Evolutionary conservation across 2,329 filamentous ascomycete genomes (phyloP).

Genomic region (Phyllosticta citribraziliensis): DNA sequence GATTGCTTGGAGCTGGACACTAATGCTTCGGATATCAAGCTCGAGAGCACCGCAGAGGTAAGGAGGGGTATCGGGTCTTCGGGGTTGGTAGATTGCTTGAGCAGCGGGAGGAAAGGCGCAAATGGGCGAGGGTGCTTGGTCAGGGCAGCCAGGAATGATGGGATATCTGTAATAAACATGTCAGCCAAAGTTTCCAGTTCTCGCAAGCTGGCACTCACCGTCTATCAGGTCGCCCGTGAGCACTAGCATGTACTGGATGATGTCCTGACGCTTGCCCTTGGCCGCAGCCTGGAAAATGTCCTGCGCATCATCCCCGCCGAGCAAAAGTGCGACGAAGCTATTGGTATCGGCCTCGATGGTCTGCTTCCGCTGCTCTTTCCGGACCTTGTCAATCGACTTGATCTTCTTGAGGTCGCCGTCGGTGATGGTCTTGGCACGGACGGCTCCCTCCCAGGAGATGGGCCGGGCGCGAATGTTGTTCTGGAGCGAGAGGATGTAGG

Average conservation of each 20-base stretch:
- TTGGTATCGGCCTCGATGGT: slow-evolving; percentile 70
- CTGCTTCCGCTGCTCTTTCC: slow-evolving; percentile 79
- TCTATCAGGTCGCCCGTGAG: slow-evolving; percentile 79
- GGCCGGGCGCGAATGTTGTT: slow-evolving; percentile 94
- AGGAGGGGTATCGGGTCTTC: slow-evolving; percentile 85
- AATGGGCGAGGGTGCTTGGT: slow-evolving; percentile 60
- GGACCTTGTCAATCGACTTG: slow-evolving; percentile 90
- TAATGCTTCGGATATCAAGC: slow-evolving; percentile 58
- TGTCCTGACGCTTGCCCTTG: slow-evolving; percentile 66
- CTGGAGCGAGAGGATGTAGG: slow-evolving; percentile 79
- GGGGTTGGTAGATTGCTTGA: slow-evolving; percentile 73
- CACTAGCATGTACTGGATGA: slow-evolving; percentile 91
- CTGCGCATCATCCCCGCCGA: slow-evolving; percentile 55
- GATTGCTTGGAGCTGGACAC: slow-evolving; percentile 50
- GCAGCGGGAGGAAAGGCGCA: slow-evolving; percentile 72
- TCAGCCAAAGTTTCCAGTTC: background rate
- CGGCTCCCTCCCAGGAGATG: slow-evolving; percentile 96
- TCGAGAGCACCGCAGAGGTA: slow-evolving; percentile 76
- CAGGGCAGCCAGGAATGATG: slow-evolving; percentile 66
- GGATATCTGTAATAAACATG: slow-evolving; percentile 52
- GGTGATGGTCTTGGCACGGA: slow-evolving; percentile 84
- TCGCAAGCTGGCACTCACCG: slow-evolving; percentile 41
- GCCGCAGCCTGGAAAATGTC: slow-evolving; percentile 74
- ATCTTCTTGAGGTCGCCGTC: slow-evolving; percentile 93
- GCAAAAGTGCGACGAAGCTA: slow-evolving; percentile 70